Evolutionary conservation across 805 yeast species (phyloP), one percentile per base, ranked within the genome.

Genomic region (Ogataea haglerorum): DNA sequence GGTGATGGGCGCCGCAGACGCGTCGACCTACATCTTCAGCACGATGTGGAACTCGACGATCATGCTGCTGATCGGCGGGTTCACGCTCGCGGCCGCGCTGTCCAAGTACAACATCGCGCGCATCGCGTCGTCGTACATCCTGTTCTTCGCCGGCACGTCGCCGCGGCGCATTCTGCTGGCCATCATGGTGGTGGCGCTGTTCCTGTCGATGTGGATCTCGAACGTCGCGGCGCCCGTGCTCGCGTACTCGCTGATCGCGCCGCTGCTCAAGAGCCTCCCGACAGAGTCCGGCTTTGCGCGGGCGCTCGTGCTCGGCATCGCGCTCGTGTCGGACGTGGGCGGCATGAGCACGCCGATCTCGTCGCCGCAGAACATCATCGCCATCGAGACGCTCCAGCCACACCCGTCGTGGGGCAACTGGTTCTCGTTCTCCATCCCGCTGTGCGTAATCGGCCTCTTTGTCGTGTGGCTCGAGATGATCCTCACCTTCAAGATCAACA

Each of bases 291-390:
- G 57, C 15, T 57, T 60, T 40, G 59, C 61, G 3, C 42, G 47
- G 38, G 59, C 61, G 27, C 41, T 60, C 28, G 55, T 60, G 14
- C 44, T 60, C n/a, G 61, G 60, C 27, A 71, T 74, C 42, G 78
- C 78, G 0, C 62, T 74, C 28, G 76, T 76, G 1, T 70, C 77
- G 2, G 75, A 74, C 51, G 54, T 72, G 19, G 80, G 75, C 6
- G 80, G 80, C 30, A 73, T 74, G 77, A 73, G 77, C 1, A 68
- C 74, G 10, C 80, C 80, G 6, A 74, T 74, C 48, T 69, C 78
- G 1, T 72, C 76, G 9, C 80, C 80, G 2, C 80, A 74, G 51
- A 74, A 74, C 40, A 72, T 74, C 64, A 67, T 74, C 42, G 78
- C 79, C 14, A 71, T 74, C 42, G 76, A 74, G 24, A 68, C 76